Base-by-base conservation (phyloP, 257 asterid genomes). In the Linaria vulgaris region DNA sequence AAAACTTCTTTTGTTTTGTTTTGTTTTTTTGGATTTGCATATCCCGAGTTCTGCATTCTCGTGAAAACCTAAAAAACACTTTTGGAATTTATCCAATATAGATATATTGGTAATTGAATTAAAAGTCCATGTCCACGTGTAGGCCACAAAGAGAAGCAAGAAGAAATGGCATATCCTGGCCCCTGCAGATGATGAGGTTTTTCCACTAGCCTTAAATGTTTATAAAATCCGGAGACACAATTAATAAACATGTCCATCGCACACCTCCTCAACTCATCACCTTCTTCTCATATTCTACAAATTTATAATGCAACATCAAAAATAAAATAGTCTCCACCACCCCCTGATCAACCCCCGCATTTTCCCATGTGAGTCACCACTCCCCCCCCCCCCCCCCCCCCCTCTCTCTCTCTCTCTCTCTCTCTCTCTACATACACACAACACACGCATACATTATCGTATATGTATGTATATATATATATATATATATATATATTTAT, bases 181-280 rank as follows among this genome's bases (percentile, higher is more conserved):
- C 47, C 49, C 38, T n/a, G 21, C 34, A 55, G 20, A 34, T n/a
- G n/a, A 8, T 34, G 1, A 34, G 6, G n/a, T 24, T n/a, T 19
- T 41, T 24, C 34, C 47, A 12, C 23, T 27, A 59, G 39, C 63
- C 74, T 19, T 51, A 60, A 24, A n/a, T 14, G n/a, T 25, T 10
- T 41, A 43, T 39, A 17, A 21, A 31, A 47, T 16, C 67, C 70
- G n/a, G n/a, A n/a, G 73, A 67, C 73, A 67, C 16, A 73, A n/a
- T n/a, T n/a, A 67, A 47, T 47, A 73, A 67, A 67, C 73, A 67
- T 73, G 73, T 73, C 17, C 16, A 44, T 59, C 34, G 72, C 69
- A 54, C 51, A 24, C 27, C 17, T 37, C 56, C 48, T 52, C 30
- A 31, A n/a, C 17, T 16, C 68, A 38, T 64, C 1, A 20, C 11